These are phyloP conservation scores for Hymenoscyphus infarciens DNA, from an alignment of 2,329 filamentous ascomycete genomes.

Conservation along the genomic window DNA sequence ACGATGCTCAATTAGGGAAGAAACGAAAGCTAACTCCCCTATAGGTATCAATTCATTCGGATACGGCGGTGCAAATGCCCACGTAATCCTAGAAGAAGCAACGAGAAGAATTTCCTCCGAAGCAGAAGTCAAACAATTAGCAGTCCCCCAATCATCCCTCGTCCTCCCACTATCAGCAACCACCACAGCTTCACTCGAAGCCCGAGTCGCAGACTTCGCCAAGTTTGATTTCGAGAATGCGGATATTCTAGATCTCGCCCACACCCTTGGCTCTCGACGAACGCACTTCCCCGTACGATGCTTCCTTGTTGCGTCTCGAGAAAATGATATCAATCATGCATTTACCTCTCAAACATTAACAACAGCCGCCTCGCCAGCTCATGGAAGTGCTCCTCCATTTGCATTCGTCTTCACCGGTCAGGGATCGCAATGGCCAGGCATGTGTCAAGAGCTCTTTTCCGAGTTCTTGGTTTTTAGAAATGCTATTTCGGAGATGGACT, in stretches of 20 bases:
- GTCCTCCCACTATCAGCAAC: conserved; percentile 19
- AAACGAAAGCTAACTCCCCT: too few species aligned
- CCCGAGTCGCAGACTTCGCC: background rate
- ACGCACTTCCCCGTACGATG: background rate
- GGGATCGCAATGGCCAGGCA: conserved; percentile 21
- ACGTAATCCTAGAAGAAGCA: conserved; percentile 21
- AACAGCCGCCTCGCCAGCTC: background rate
- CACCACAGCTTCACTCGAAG: conserved; percentile 5
- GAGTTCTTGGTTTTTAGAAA: conserved; percentile 34
- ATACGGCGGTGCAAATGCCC: conserved; percentile 28
- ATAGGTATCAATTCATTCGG: conserved; percentile 25
- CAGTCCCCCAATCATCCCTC: background rate
- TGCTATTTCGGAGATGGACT: conserved; percentile 17
- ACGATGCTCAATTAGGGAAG: too few species aligned
- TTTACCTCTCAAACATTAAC: conserved; percentile 32
- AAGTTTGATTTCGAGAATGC: background rate
- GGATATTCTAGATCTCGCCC: background rate
- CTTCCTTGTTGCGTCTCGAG: background rate
- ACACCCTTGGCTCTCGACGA: background rate
- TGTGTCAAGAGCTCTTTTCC: conserved; percentile 22
- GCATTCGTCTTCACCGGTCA: conserved; percentile 22
- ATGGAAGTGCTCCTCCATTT: conserved; percentile 12
- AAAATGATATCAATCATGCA: background rate
- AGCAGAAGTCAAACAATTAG: background rate
- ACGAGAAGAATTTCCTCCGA: background rate